Base-by-base conservation (phyloP, 225 moss, liverwort and hornwort species). In the Rhytidiadelphus loreus region DNA sequence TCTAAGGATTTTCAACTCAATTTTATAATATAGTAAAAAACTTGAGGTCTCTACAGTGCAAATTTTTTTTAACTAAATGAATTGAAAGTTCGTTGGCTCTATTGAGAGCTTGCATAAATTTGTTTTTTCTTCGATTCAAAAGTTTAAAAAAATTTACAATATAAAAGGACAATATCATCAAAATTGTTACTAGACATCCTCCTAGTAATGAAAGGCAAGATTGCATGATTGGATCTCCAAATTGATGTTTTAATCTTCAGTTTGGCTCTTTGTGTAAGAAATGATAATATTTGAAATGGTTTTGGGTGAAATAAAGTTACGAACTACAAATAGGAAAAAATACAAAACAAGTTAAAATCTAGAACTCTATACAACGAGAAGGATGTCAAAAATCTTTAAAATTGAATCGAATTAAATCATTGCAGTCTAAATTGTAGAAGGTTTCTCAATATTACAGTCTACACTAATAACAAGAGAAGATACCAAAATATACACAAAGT, bases 401-500 rank as follows among this genome's bases (percentile, higher is more conserved):
- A 37, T 0, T 64, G 3, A 33, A 64, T 64, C 7, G n/a, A 64
- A 18, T 64, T 23, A 4, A 69, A 69, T 13, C 39, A 13, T 0
- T 14, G 1, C 69, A 69, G 24, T 69, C 3, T 25, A 41, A 41
- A 15, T 25, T 25, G 3, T 24, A 3, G 8, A 70, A 70, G 14
- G 15, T 41, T 70, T 70, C 3, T 1, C 15, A 70, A 70, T 8
- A 15, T 15, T 25, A 15, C 15, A 70, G 25, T 25, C 2, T 41
- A 41, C 1, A 25, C 8, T 24, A 25, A 25, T 14, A 41, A 5
- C 23, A 70, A 14, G 3, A 7, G 50, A 33, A 20, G 21, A 21
- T 43, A 75, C 3, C 8, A 21, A 3, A 20, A 33, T 33, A 75
- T 8, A 33, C 21, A 12, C 0, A 50, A 12, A 74, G 0, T 19